These are phyloP conservation scores for Avena atlantica DNA, from an alignment of 176 grass and related monocot species.

Conservation along the genomic window DNA sequence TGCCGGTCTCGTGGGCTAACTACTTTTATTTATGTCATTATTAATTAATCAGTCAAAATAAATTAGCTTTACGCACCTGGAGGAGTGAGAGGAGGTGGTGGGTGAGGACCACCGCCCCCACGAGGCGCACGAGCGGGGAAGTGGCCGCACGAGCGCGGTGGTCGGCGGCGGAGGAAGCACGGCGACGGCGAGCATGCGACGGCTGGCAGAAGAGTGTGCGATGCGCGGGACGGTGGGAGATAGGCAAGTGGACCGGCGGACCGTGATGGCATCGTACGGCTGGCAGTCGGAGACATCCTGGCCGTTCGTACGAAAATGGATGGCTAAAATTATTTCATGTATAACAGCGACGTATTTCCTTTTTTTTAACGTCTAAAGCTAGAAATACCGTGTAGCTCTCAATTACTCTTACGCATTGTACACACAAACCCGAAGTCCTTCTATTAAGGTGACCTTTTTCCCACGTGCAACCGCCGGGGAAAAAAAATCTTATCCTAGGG, in stretches of 20 bases:
- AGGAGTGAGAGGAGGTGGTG: background rate
- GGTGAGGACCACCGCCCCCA: background rate
- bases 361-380: no score
- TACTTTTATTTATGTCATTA: background rate
- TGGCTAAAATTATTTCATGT: no score
- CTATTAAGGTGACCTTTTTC: no score
- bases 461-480: no score
- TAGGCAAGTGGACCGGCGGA: background rate
- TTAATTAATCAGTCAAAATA: background rate
- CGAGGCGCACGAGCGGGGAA: slow-evolving; percentile 1
- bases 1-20: slow-evolving; percentile 1
- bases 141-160: background rate
- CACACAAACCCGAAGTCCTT: no score
- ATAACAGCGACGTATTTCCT: no score
- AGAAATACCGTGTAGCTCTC: no score
- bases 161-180: background rate
- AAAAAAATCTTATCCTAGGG: no score
- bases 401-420: no score
- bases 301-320: background rate
- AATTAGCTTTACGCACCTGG: slow-evolving; percentile 24
- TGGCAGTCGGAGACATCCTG: background rate
- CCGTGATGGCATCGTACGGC: slow-evolving; percentile 32
- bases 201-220: background rate
- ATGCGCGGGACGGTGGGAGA: background rate
- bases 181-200: slow-evolving; percentile 35